These are phyloP conservation scores for Colletotrichum sp. DNA, from an alignment of 2,329 filamentous ascomycete genomes.

Conservation along the genomic window DNA sequence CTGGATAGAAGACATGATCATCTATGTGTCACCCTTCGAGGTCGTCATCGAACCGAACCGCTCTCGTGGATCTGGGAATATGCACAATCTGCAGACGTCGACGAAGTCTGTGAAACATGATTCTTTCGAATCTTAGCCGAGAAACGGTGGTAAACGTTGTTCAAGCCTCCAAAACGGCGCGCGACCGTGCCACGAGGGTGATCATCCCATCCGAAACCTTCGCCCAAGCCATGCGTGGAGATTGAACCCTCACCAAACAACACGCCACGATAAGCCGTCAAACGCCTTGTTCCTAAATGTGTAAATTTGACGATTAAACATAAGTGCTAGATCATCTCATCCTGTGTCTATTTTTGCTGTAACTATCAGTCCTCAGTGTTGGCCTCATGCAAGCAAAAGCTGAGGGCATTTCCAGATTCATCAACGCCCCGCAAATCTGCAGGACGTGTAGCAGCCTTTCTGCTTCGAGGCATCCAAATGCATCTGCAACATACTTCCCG, in stretches of 20 bases:
- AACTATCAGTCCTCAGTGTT: background rate
- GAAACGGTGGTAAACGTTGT: background rate
- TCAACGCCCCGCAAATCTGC: background rate
- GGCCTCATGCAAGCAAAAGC: background rate
- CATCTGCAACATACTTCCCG: background rate
- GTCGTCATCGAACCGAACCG: background rate
- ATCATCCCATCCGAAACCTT: background rate
- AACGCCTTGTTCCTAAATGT: background rate
- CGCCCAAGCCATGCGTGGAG: background rate
- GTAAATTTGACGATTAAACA: background rate
- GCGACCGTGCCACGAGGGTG: background rate
- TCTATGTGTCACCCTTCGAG: background rate
- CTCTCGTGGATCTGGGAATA: background rate
- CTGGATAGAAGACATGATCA: background rate
- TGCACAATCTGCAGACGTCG: background rate
- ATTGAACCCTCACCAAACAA: background rate
- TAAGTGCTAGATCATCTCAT: background rate
- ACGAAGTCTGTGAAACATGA: background rate
- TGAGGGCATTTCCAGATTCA: background rate
- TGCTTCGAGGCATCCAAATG: conserved; percentile 1
- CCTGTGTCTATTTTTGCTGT: background rate
- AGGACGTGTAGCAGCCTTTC: conserved; percentile 5
- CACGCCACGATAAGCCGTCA: conserved; percentile 10
- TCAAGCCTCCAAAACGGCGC: background rate
- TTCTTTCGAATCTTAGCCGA: background rate